phyloP scores from a whole-genome alignment of 768 basidiomycete genomes.

The Leucocoprinus birnbaumii region DNA sequence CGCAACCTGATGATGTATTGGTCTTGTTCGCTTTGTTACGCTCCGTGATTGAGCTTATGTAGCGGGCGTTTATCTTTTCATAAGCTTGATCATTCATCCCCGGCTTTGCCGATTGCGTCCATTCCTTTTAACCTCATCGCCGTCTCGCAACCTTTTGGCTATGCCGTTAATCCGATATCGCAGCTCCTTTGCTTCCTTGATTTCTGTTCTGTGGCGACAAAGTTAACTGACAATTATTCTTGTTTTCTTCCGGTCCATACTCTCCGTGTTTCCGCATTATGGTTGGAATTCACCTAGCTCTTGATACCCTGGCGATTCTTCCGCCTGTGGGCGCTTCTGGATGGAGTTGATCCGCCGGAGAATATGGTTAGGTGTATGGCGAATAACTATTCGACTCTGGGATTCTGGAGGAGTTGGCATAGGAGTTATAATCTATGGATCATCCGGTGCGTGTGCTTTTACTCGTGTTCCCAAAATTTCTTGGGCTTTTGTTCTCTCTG shows the following conservation, averaged over 20 bases:
- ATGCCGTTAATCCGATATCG: background rate
- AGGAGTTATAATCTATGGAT: conserved; percentile 96
- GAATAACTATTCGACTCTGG: conserved; percentile 91
- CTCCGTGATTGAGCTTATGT: background rate
- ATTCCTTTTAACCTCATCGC: background rate
- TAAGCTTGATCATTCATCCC: background rate
- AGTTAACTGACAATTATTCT: no score
- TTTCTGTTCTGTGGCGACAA: no score
- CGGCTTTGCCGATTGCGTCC: background rate
- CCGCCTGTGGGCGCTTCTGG: conserved; percentile 86
- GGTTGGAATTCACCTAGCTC: no score
- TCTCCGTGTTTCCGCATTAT: no score
- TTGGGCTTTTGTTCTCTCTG: background rate
- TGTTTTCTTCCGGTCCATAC: background rate
- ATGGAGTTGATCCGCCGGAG: conserved; percentile 92
- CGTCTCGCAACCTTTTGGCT: background rate
- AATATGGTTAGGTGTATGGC: conserved; percentile 99
- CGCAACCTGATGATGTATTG: no score
- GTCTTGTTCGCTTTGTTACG: conserved; percentile 1
- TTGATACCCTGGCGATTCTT: conserved; percentile 97
- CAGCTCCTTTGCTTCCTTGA: background rate
- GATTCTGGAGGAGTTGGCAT: conserved; percentile 98
- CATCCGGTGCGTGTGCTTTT: conserved; percentile 53
- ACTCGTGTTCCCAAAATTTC: background rate
- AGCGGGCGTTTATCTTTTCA: background rate